Conservation (phyloP, 306 rosid genomes). For the Neltuma alba region DNA sequence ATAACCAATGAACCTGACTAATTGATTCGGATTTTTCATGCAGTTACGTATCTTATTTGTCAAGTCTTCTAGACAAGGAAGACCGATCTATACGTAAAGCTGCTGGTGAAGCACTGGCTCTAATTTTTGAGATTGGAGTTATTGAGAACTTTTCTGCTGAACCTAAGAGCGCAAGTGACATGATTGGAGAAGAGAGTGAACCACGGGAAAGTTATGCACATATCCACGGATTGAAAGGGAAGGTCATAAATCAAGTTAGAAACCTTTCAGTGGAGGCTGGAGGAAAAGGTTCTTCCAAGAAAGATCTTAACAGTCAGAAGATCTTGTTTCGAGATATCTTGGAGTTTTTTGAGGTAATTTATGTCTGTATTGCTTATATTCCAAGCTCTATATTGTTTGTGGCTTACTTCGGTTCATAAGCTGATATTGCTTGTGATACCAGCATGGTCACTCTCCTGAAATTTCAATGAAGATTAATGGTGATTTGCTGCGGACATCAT, state of each 20-base stretch:
- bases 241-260: slow-evolving; percentile 79
- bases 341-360: slow-evolving; percentile 78
- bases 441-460: slow-evolving; percentile 83
- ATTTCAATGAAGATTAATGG: slow-evolving; percentile 74
- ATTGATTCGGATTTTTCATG: slow-evolving; percentile 34
- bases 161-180: slow-evolving; percentile 47
- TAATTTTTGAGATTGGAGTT: slow-evolving; percentile 78
- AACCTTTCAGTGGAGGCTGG: slow-evolving; percentile 85
- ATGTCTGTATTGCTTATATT: neutral
- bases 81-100: slow-evolving; percentile 90
- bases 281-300: slow-evolving; percentile 87
- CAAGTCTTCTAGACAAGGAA: slow-evolving; percentile 86
- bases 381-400: neutral
- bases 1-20: neutral
- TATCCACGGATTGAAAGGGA: slow-evolving; percentile 80
- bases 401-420: slow-evolving; percentile 5
- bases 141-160: slow-evolving; percentile 60
- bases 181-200: slow-evolving; percentile 54
- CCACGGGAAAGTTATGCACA: slow-evolving; percentile 57
- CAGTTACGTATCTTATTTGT: slow-evolving; percentile 79
- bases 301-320: slow-evolving; percentile 86
- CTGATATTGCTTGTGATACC: slow-evolving; percentile 37
- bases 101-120: slow-evolving; percentile 94
- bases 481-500: slow-evolving; percentile 71
- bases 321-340: slow-evolving; percentile 76